Evolutionary conservation across 2,329 filamentous ascomycete species (phyloP).

Genomic region (Fusarium keratoplasticum): DNA sequence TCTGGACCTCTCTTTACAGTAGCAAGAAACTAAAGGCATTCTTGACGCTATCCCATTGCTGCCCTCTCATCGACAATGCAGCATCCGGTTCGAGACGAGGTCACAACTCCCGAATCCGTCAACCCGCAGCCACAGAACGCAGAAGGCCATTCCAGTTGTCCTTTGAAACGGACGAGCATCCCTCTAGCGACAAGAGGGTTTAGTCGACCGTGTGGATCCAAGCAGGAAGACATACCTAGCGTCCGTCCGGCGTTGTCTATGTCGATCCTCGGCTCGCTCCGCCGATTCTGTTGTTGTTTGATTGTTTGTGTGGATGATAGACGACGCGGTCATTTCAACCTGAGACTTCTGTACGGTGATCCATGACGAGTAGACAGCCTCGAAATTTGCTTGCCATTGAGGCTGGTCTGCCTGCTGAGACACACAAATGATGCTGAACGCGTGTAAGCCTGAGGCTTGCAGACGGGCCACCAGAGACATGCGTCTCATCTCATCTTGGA

Average conservation of each 20-base stretch:
- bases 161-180: not conserved
- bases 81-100: not conserved
- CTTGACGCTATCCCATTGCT: not conserved
- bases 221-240: conserved; percentile 12
- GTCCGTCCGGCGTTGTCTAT: conserved; percentile 7
- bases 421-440: not conserved
- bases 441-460: not conserved
- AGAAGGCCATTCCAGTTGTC: not conserved
- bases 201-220: conserved; percentile 10
- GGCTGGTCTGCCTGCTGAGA: not conserved
- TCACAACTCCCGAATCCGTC: conserved; percentile 10
- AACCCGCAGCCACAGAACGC: conserved; percentile 1
- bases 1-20: conserved; percentile 15
- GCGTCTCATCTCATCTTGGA: conserved; percentile 24
- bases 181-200: conserved; percentile 3
- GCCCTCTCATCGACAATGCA: not conserved
- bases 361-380: conserved; percentile 9
- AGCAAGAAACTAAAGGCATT: not conserved
- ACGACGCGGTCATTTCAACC: conserved; percentile 1
- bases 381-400: not conserved
- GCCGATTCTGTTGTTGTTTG: conserved; percentile 1
- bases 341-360: conserved; percentile 5
- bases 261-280: conserved; percentile 25
- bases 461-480: conserved; percentile 22
- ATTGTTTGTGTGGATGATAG: not conserved